Percentiles rank a stretch among this genome's conserved stretches.
These are phyloP conservation scores for Trichoderma afroharzianum DNA, from an alignment of 2,329 filamentous ascomycete species.

Conservation along the genomic window DNA sequence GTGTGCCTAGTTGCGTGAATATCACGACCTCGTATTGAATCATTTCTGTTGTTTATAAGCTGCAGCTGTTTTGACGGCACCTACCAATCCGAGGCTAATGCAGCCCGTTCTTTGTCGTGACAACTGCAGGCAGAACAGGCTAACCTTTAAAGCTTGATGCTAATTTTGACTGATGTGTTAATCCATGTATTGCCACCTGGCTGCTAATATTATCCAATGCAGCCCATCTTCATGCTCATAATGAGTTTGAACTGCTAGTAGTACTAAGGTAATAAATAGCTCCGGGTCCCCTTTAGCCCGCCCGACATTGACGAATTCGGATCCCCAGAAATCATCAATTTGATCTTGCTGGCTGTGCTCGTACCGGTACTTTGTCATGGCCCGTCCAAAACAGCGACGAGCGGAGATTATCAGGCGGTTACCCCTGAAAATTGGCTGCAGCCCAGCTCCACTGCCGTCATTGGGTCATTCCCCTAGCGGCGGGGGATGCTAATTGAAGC, in stretches of 20 bases:
- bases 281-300: neutral
- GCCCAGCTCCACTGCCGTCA: neutral
- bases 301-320: neutral
- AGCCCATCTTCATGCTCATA: neutral
- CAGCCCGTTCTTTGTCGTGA: neutral
- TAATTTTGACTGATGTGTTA: neutral
- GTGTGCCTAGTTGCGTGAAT: no score
- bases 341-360: neutral
- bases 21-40: neutral
- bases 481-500: neutral
- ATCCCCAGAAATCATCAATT: neutral
- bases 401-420: constrained; percentile 12
- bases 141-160: neutral
- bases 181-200: no score
- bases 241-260: no score
- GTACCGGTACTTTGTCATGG: neutral
- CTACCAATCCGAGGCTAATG: neutral
- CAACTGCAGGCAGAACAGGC: neutral
- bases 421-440: constrained; percentile 8
- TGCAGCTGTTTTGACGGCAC: neutral
- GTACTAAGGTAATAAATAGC: neutral
- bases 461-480: constrained; percentile 7
- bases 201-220: neutral
- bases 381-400: neutral
- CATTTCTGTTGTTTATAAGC: neutral